Evolutionary conservation across 495 filamentous ascomycete species (phyloP).

Genomic region (Trichoderma virens): DNA sequence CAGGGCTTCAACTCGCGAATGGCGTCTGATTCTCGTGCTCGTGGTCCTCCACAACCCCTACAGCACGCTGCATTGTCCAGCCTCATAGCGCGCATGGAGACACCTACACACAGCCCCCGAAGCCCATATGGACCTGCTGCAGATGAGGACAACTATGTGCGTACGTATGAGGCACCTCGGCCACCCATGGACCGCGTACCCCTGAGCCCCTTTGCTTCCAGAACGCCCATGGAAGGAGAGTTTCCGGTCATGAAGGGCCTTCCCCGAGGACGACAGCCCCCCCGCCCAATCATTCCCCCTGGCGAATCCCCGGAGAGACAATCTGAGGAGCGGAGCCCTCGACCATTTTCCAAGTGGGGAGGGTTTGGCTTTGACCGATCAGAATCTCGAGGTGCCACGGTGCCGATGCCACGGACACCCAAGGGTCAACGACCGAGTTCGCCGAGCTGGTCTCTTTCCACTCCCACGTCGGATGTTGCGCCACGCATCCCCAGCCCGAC

Average conservation of each 20-base stretch:
- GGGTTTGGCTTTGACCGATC: not conserved
- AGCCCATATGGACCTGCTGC: not conserved
- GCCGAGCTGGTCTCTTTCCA: not conserved
- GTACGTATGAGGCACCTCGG: not conserved
- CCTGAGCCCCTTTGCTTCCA: constrained; percentile 4
- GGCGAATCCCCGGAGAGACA: not conserved
- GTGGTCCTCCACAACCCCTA: not conserved
- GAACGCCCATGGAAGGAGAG: constrained; percentile 8
- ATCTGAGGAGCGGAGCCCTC: not conserved
- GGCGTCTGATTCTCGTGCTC: not conserved
- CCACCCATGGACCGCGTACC: not conserved
- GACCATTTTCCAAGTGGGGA: not conserved
- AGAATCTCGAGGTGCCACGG: not conserved
- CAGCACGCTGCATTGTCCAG: not conserved
- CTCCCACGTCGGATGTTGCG: not conserved
- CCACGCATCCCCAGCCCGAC: constrained; percentile 9
- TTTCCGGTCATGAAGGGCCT: constrained; percentile 10
- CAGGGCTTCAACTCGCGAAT: constrained; percentile 1
- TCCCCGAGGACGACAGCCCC: constrained; percentile 4
- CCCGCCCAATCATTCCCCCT: not conserved
- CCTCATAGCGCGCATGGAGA: not conserved
- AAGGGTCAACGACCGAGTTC: not conserved
- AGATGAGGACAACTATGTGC: not conserved
- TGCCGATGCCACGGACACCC: not conserved
- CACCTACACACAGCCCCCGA: not conserved